phyloP scores from a whole-genome alignment of 2,329 filamentous ascomycete genomes.

The Plectosphaerella cucumerina region DNA sequence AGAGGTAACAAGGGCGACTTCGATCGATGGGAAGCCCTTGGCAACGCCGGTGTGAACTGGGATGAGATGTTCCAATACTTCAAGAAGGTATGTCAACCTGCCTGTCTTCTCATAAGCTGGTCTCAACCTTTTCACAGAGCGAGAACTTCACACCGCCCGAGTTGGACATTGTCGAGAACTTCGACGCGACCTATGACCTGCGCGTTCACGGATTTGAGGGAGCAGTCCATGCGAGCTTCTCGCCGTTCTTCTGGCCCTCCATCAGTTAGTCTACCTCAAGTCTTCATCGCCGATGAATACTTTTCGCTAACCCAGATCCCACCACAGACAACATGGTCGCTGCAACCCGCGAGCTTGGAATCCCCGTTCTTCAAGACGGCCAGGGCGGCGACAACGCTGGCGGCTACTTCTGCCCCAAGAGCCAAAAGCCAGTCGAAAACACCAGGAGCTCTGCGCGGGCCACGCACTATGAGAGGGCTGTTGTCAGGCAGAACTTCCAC shows the following conservation, averaged over 20 bases:
- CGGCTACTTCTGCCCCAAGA: conserved; percentile 17
- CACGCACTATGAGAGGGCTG: conserved; percentile 18
- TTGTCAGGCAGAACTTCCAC: background rate
- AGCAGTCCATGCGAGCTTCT: conserved; percentile 21
- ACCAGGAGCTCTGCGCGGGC: conserved; percentile 22
- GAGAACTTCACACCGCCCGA: conserved; percentile 18
- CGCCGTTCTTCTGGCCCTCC: conserved; percentile 24
- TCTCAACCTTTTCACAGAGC: background rate
- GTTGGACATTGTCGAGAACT: conserved; percentile 16
- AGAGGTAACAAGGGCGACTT: background rate
- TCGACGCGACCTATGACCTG: conserved; percentile 20
- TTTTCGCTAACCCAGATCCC: too few species aligned
- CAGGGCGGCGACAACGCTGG: conserved; percentile 12
- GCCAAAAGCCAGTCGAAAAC: conserved; percentile 16
- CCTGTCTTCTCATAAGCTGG: background rate
- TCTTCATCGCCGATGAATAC: too few species aligned
- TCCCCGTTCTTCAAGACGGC: conserved; percentile 10
- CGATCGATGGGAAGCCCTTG: background rate
- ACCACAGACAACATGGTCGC: conserved; percentile 12
- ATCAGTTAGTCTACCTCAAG: conserved; percentile 14
- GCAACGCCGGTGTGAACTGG: conserved; percentile 9
- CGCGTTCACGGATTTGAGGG: conserved; percentile 19
- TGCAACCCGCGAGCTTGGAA: conserved; percentile 14
- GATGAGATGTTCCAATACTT: background rate
- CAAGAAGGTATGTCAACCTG: background rate